Evolutionary conservation across 2,329 filamentous ascomycete genomes (phyloP).

Genomic region (Lomentospora prolificans): DNA sequence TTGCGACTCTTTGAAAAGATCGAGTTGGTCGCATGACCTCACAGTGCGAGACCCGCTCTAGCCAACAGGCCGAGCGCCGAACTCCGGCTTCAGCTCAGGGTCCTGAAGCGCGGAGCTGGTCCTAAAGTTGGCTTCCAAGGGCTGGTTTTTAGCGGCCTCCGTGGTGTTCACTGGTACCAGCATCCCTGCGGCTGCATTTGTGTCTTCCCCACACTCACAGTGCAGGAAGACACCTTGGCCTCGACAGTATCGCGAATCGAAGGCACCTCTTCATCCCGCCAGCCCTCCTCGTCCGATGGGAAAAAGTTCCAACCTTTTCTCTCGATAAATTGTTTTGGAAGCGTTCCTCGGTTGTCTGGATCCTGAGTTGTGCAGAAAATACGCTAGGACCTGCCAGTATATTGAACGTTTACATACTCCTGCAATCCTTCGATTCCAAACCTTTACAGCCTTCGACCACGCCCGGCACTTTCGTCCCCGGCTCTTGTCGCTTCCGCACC

Average conservation of each 20-base stretch:
- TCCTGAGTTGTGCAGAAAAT: neutral
- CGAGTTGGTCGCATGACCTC: constrained; percentile 8
- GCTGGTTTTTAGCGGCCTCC: too few relatives aligned
- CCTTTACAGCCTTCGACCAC: too few relatives aligned
- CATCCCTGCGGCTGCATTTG: too few relatives aligned
- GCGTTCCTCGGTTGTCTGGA: neutral
- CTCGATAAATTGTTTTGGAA: neutral
- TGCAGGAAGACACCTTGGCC: neutral
- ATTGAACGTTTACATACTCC: neutral
- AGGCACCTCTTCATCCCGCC: too few relatives aligned
- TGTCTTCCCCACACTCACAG: constrained; percentile 3
- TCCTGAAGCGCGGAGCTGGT: too few relatives aligned
- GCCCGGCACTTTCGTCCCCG: too few relatives aligned
- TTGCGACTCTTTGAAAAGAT: constrained; percentile 3
- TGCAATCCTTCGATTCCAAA: too few relatives aligned
- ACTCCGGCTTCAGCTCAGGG: neutral
- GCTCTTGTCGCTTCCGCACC: too few relatives aligned
- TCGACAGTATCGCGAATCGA: too few relatives aligned
- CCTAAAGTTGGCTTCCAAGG: neutral
- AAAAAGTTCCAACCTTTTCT: neutral
- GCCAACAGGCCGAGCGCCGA: neutral
- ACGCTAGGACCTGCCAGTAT: neutral
- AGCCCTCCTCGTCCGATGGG: too few relatives aligned
- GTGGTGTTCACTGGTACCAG: neutral
- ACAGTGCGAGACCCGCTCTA: constrained; percentile 5